phyloP scores from a whole-genome alignment of 2,329 filamentous ascomycete species.

The Epichloe uncinata region DNA sequence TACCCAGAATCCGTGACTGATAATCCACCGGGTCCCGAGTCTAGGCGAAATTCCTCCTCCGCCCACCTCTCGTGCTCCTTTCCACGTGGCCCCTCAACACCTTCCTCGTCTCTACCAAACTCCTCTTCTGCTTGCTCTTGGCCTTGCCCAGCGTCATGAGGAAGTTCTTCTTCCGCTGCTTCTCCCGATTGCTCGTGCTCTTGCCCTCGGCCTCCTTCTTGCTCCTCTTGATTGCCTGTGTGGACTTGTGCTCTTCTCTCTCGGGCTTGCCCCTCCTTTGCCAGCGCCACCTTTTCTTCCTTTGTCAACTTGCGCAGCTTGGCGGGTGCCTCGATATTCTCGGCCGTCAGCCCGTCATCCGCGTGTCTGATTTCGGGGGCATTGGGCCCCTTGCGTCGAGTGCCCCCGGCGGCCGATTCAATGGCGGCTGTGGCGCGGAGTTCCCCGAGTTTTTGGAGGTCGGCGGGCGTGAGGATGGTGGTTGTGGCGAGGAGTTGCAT shows the following conservation, averaged over 20 bases:
- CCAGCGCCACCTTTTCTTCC: constrained; percentile 75
- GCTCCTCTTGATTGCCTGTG: constrained; percentile 69
- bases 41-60: constrained; percentile 50
- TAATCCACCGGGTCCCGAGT: too few relatives aligned
- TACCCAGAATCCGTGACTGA: background rate
- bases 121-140: constrained; percentile 88
- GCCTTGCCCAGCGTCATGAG: constrained; percentile 96
- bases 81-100: constrained; percentile 71
- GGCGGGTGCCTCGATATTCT: constrained; percentile 79
- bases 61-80: constrained; percentile 71
- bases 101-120: constrained; percentile 72
- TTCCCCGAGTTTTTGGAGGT: constrained; percentile 88
- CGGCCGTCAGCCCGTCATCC: constrained; percentile 82
- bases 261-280: constrained; percentile 72
- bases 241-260: constrained; percentile 70
- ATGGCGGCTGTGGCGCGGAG: constrained; percentile 63
- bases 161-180: constrained; percentile 95
- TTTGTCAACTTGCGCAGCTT: constrained; percentile 73
- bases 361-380: constrained; percentile 46
- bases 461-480: constrained; percentile 86
- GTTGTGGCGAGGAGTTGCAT: constrained; percentile 77
- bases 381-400: constrained; percentile 32
- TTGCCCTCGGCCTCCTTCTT: constrained; percentile 85
- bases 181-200: constrained; percentile 95
- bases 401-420: constrained; percentile 43